Base-by-base conservation (phyloP, 495 filamentous ascomycete species). In the Wilcoxina mikolae region DNA sequence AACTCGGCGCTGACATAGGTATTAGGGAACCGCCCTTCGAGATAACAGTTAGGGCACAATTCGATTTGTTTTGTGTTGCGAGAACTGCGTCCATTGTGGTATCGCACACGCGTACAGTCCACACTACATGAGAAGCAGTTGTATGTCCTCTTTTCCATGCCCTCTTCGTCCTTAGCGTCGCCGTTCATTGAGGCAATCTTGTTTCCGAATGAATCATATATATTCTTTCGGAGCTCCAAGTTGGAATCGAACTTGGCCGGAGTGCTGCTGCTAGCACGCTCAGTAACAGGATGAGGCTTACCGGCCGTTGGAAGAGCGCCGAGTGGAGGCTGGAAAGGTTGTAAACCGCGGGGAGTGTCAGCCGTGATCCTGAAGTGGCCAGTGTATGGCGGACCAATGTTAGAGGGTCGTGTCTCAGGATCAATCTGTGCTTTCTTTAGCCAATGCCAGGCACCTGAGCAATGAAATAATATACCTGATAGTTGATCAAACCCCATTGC, bases 401-500 rank as follows among this genome's bases (percentile, higher is more conserved):
- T 88, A 2, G 93, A 95, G 7, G 91, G 91, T 39, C 91, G 80
- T 42, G 87, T 85, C 63, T 95, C 91, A 12, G 88, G 83, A 71
- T 98, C 91, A 64, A 98, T 87, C 91, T 98, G 53, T 15, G 17
- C n/a, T 55, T 48, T 49, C 35, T 24, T 61, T 26, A 45, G 57
- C 25, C 23, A 15, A 53, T 49, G 39, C 17, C 23, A 15, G 39
- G 24, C 1, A 38, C 15, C 22, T n/a, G 28, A 28, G 26, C 17
- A 38, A 20, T 0, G 12, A 24, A 26, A 39, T 51, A 12, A 57
- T 66, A n/a, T 72, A 94, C 91, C 71, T 98, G 91, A 66, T 96
- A 98, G 68, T 98, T 98, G 60, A 98, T 96, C 65, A 98, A 70
- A 10, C 91, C 91, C 91, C 91, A 98, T 67, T 95, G 89, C 70